Evolutionary conservation across 805 yeast species (phyloP).

Genomic region (Jamesozyma rosinii): DNA sequence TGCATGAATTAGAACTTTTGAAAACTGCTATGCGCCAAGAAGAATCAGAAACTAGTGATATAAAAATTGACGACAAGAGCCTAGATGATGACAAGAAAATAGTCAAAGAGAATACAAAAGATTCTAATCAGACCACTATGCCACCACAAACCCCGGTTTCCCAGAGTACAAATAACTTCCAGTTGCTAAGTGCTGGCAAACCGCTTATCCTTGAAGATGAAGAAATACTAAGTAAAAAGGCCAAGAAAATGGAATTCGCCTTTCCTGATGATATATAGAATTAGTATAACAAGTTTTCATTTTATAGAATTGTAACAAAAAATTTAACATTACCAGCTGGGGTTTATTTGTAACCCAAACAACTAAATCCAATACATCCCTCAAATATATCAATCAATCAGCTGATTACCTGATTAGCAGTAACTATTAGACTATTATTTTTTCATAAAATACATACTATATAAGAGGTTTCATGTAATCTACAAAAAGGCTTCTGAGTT

Average conservation of each 20-base stretch:
- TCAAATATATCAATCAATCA: too few species aligned
- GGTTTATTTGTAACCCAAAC: too few species aligned
- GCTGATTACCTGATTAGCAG: too few species aligned
- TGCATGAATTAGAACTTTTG: constrained; percentile 20
- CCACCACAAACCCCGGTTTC: constrained; percentile 3
- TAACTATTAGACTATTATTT: too few species aligned
- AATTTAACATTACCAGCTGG: too few species aligned
- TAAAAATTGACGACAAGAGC: not conserved
- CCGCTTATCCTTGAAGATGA: constrained; percentile 25
- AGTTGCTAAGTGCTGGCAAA: constrained; percentile 26
- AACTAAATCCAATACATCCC: too few species aligned
- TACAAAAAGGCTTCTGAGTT: constrained; percentile 80
- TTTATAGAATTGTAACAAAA: not conserved
- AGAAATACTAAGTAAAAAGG: constrained; percentile 13
- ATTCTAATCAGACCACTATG: not conserved
- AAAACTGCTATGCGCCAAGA: constrained; percentile 22
- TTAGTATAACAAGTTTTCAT: not conserved
- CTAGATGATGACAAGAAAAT: not conserved
- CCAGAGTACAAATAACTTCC: constrained; percentile 15
- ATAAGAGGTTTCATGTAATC: not conserved
- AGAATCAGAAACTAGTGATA: constrained; percentile 3
- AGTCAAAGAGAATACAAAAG: not conserved
- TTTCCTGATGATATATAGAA: constrained; percentile 26
- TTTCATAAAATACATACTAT: not conserved
- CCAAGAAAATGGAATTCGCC: constrained; percentile 17